Percentiles rank a stretch among this genome's conserved stretches.
These are phyloP conservation scores for Kodamaea lidongshanica DNA, from an alignment of 805 yeast genomes.

Conservation along the genomic window DNA sequence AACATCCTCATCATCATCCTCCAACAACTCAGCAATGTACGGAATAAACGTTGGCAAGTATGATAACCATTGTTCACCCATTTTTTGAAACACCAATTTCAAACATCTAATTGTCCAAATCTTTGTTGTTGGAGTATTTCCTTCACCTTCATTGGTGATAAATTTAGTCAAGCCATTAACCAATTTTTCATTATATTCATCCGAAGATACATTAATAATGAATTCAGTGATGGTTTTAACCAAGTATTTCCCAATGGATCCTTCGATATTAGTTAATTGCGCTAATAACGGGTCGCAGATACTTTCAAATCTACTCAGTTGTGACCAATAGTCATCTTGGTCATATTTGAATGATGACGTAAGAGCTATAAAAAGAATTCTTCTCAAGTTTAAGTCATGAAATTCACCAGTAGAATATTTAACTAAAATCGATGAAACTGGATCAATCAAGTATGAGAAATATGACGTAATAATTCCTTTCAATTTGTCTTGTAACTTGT, in stretches of 20 bases:
- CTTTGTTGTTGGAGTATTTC: slow-evolving; percentile 60
- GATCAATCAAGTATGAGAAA: slow-evolving; percentile 77
- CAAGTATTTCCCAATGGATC: slow-evolving; percentile 68
- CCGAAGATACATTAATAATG: slow-evolving; percentile 61
- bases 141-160: slow-evolving; percentile 40
- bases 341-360: slow-evolving; percentile 81
- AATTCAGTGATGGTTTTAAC: slow-evolving; percentile 75
- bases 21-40: slow-evolving; percentile 87
- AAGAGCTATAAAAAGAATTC: slow-evolving; percentile 67
- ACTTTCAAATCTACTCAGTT: slow-evolving; percentile 74
- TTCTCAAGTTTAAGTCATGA: slow-evolving; percentile 50
- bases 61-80: slow-evolving; percentile 91
- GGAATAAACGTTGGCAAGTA: slow-evolving; percentile 94
- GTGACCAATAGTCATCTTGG: slow-evolving; percentile 92
- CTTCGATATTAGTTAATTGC: slow-evolving; percentile 66
- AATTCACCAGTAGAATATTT: slow-evolving; percentile 41
- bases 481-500: slow-evolving; percentile 74
- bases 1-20: slow-evolving; percentile 91
- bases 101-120: slow-evolving; percentile 78
- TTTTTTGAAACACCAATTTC: slow-evolving; percentile 77
- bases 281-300: slow-evolving; percentile 55
- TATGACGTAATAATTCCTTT: slow-evolving; percentile 85
- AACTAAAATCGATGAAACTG: slow-evolving; percentile 52
- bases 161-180: slow-evolving; percentile 31
- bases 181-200: slow-evolving; percentile 65